These are phyloP conservation scores for Neonectria hederae DNA, from an alignment of 2,329 filamentous ascomycete species.

Conservation along the genomic window DNA sequence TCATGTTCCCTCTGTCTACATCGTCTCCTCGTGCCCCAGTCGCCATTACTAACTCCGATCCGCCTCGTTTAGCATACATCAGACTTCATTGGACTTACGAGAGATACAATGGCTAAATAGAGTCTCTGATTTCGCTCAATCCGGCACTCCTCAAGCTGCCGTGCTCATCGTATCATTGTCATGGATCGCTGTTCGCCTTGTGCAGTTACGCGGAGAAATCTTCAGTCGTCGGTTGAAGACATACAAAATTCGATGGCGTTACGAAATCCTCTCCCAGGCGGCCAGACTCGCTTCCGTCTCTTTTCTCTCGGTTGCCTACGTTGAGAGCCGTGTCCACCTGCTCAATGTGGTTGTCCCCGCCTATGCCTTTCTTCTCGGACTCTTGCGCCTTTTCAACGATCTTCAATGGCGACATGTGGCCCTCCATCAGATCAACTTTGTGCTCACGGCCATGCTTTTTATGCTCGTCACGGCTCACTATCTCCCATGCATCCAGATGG, in stretches of 20 bases:
- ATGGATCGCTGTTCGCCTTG: constrained; percentile 47
- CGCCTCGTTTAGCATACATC: constrained; percentile 20
- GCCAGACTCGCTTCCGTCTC: constrained; percentile 51
- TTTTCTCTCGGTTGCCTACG: constrained; percentile 51
- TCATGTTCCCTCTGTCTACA: background rate
- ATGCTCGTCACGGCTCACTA: constrained; percentile 50
- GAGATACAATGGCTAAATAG: constrained; percentile 51
- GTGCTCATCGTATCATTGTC: constrained; percentile 50
- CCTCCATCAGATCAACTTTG: constrained; percentile 60
- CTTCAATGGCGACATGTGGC: constrained; percentile 56
- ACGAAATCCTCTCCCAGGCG: constrained; percentile 56
- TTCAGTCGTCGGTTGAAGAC: constrained; percentile 44
- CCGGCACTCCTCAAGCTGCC: constrained; percentile 52
- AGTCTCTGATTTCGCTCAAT: constrained; percentile 51
- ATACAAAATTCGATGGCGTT: constrained; percentile 52
- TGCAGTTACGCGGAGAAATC: constrained; percentile 44
- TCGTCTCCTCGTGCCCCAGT: background rate
- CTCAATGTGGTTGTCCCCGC: constrained; percentile 49
- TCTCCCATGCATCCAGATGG: constrained; percentile 55
- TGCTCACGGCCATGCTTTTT: constrained; percentile 50
- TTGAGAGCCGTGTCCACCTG: constrained; percentile 47
- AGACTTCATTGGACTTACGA: constrained; percentile 28
- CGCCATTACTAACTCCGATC: constrained; percentile 14
- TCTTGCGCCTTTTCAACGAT: constrained; percentile 53
- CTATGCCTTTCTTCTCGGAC: constrained; percentile 56